Evolutionary conservation across 208 protist genomes (phyloP).

Genomic region (Kentomonas sorsogonicus): DNA sequence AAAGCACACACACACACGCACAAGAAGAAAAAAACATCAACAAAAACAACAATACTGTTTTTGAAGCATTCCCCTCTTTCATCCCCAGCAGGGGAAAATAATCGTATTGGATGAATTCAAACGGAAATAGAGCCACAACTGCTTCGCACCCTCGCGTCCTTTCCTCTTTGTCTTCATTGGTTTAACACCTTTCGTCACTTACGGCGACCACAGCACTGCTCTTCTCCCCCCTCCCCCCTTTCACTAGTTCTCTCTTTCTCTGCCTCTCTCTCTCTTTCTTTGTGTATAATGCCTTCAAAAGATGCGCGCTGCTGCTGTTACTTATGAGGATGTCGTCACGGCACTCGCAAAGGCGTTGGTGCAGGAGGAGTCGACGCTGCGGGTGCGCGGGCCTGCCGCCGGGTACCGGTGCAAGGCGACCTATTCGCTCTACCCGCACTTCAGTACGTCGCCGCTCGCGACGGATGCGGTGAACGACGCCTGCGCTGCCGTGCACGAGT

Average conservation of each 20-base stretch:
- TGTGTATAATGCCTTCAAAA: background rate
- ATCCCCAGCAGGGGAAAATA: background rate
- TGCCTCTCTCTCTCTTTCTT: background rate
- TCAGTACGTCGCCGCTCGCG: conserved; percentile 21
- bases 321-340: conserved; percentile 5
- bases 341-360: conserved; percentile 17
- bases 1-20: conserved; percentile 7
- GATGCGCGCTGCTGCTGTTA: background rate
- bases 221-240: background rate
- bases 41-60: conserved; percentile 4
- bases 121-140: no score
- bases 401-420: conserved; percentile 43
- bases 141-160: background rate
- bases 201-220: background rate
- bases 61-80: background rate
- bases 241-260: background rate
- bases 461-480: conserved; percentile 20
- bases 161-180: background rate
- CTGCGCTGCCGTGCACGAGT: conserved; percentile 11
- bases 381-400: conserved; percentile 18
- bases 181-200: no score
- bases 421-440: conserved; percentile 26
- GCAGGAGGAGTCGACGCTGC: conserved; percentile 6
- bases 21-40: background rate
- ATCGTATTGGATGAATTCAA: background rate